phyloP scores from a whole-genome alignment of 75 land plant genomes.

The Cunninghamia lanceolata region DNA sequence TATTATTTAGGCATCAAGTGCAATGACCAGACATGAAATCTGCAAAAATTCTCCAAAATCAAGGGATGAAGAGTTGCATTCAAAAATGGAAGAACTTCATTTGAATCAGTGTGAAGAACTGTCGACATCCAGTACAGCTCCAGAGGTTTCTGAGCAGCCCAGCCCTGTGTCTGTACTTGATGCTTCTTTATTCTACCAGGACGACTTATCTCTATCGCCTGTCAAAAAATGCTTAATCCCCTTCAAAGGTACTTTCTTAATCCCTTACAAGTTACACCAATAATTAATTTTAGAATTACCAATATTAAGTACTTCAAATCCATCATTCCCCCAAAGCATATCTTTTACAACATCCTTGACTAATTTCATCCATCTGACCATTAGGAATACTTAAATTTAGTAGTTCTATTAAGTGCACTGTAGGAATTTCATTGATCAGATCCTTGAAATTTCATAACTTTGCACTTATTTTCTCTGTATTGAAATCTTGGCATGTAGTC shows the following conservation, averaged over 20 bases:
- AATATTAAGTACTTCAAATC: neutral
- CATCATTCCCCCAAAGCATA: neutral
- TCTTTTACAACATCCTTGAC: neutral
- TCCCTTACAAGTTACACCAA: neutral
- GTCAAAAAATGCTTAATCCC: constrained; percentile 25
- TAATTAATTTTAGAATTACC: neutral
- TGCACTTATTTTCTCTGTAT: neutral
- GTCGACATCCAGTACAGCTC: neutral
- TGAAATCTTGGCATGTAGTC: neutral
- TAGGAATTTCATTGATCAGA: neutral
- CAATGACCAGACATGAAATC: neutral
- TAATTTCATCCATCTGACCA: neutral
- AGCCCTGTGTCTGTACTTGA: constrained; percentile 85
- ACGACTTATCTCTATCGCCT: constrained; percentile 47
- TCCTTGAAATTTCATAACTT: neutral
- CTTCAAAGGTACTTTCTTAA: constrained; percentile 39
- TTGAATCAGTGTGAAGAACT: constrained; percentile 10
- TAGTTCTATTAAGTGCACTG: neutral
- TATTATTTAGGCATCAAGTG: neutral
- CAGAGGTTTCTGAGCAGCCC: constrained; percentile 48
- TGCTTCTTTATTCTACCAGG: constrained; percentile 42
- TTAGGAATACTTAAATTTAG: neutral
- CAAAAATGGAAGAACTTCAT: constrained; percentile 2
- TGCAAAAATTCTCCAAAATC: neutral
- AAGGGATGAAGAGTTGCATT: constrained; percentile 1